Evolutionary conservation across 768 basidiomycete genomes (phyloP).

Genomic region (Rhizopogon vinicolor): DNA sequence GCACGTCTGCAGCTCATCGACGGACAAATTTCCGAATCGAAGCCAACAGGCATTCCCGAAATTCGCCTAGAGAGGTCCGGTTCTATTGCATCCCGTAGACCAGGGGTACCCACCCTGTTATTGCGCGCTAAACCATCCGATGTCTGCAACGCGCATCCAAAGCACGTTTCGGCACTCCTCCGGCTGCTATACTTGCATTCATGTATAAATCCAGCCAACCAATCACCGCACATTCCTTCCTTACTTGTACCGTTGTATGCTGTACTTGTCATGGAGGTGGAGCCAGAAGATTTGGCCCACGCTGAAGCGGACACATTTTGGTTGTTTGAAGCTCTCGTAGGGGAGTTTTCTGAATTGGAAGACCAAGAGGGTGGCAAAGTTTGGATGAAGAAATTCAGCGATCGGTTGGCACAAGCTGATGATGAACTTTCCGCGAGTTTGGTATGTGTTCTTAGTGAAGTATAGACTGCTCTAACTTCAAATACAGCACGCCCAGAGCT

Average conservation of each 20-base stretch:
- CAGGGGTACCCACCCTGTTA: slow-evolving; percentile 37
- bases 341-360: slow-evolving; percentile 71
- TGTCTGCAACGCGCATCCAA: slow-evolving; percentile 47
- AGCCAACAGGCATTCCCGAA: slow-evolving; percentile 30
- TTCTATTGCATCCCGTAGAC: slow-evolving; percentile 19
- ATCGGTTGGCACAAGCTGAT: slow-evolving; percentile 60
- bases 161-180: slow-evolving; percentile 58
- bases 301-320: slow-evolving; percentile 81
- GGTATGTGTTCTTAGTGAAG: slow-evolving; percentile 30
- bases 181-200: slow-evolving; percentile 71
- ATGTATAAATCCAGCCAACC: slow-evolving; percentile 65
- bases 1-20: slow-evolving; percentile 45
- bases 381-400: slow-evolving; percentile 63
- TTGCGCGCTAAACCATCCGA: slow-evolving; percentile 42
- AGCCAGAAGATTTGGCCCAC: slow-evolving; percentile 56
- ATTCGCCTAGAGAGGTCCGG: slow-evolving; percentile 34
- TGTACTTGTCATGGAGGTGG: slow-evolving; percentile 55
- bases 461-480: background rate
- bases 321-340: slow-evolving; percentile 71
- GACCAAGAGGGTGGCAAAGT: slow-evolving; percentile 56
- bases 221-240: slow-evolving; percentile 65
- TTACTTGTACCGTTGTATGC: slow-evolving; percentile 67
- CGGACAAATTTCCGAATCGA: slow-evolving; percentile 19
- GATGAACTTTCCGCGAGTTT: slow-evolving; percentile 53
- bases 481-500: slow-evolving; percentile 51